Conservation (phyloP, 345 rosid species). For the Eucalyptus decipiens region DNA sequence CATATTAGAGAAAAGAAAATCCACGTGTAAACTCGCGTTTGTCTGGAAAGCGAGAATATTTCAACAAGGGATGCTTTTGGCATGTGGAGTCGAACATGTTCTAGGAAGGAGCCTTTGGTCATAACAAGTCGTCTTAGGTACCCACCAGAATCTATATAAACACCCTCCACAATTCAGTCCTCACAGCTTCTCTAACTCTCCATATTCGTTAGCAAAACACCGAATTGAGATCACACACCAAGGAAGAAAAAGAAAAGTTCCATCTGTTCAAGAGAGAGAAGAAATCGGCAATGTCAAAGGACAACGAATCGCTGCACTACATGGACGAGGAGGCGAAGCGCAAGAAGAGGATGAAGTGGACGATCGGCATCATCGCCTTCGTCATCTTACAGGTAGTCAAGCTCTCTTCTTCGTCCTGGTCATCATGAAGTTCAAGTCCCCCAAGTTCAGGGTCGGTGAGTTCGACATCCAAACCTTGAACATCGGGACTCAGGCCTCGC, state of each 20-base stretch:
- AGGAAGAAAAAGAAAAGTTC: neutral
- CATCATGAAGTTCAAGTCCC: conserved; percentile 4
- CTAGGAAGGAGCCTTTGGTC: neutral
- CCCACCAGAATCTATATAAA: neutral
- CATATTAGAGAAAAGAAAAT: neutral
- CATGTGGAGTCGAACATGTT: neutral
- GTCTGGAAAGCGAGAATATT: neutral
- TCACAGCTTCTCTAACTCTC: neutral
- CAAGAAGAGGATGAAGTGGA: conserved; percentile 7
- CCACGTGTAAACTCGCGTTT: neutral
- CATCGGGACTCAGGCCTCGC: neutral
- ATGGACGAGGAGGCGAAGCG: neutral
- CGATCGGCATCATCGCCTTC: neutral
- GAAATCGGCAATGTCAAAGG: neutral
- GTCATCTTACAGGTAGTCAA: conserved; percentile 4
- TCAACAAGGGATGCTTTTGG: neutral
- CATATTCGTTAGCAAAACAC: neutral
- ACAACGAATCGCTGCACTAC: neutral
- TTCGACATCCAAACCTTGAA: neutral
- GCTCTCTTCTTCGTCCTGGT: conserved; percentile 1
- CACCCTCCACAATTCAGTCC: neutral
- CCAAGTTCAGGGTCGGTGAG: conserved; percentile 4
- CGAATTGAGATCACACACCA: neutral
- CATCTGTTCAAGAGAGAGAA: neutral
- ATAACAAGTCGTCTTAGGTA: neutral